Base-by-base conservation (phyloP, 1,139 yeast genomes). In the Blastobotrys aristatus region DNA sequence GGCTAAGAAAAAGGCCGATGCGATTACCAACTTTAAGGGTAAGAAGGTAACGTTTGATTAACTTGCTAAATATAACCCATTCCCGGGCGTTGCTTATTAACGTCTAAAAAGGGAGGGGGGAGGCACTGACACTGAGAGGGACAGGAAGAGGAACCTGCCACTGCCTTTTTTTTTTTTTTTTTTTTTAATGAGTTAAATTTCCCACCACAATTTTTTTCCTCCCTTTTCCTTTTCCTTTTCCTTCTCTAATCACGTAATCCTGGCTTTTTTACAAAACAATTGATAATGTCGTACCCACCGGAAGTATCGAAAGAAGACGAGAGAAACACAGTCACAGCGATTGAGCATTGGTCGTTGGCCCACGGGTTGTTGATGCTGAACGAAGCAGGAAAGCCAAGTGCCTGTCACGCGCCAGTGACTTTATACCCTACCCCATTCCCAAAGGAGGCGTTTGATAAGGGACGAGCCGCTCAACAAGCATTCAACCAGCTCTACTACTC, bases 391-490 rank as follows among this genome's bases (percentile, higher is more conserved):
- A 44, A 53, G 33, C 65, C 53, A 54, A 62, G 50, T 52, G 83
- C 86, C 16, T 74, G 73, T 43, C 77, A 76, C 51, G 96, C 96
- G 2, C 97, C 98, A 22, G 80, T 88, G 11, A 90, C 98, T 1
- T 61, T 90, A 37, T 88, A 75, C 60, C 99, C 98, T 3, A 86
- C 97, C 0, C 96, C 96, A 10, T 81, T 90, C 55, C 90, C 96
- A 2, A 73, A 69, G 52, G 48, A 61, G 2, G 80, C 85, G 44
- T 90, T 87, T 62, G 71, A 78, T 17, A 73, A 75, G 50, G 95
- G 96, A 1, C 61, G 78, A 30, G 68, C 66, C 6, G 83, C 89
- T n/a, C 96, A 89, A 62, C 67, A 71, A 43, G 62, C 69, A 13
- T 92, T 81, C 71, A 88, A 90, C 61, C 76, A 79, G 58, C 69